Conservation (phyloP, 768 basidiomycete genomes). For the Pleurotus eryngii region DNA sequence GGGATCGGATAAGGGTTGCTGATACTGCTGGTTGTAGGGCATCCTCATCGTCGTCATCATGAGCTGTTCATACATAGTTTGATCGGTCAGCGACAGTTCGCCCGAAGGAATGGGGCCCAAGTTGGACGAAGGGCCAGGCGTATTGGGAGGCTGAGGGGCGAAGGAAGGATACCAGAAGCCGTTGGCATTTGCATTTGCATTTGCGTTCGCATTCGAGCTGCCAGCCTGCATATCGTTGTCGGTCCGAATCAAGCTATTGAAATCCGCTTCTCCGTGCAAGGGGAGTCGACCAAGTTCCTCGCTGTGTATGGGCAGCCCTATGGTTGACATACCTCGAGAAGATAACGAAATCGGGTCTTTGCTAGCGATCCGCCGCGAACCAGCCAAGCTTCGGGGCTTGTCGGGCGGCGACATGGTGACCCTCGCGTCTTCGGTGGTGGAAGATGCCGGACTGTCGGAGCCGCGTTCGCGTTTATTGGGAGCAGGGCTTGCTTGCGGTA, state of each 20-base stretch:
- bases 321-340: constrained; percentile 13
- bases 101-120: not conserved
- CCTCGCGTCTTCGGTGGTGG: constrained; percentile 23
- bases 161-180: not conserved
- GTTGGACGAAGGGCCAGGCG: not conserved
- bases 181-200: not conserved
- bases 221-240: constrained; percentile 19
- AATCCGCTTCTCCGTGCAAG: constrained; percentile 38
- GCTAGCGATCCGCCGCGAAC: constrained; percentile 28
- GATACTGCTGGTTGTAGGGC: constrained; percentile 2
- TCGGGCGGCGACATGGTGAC: constrained; percentile 15
- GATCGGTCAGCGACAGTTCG: not conserved
- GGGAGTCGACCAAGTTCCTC: constrained; percentile 58
- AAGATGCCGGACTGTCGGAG: constrained; percentile 33
- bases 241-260: constrained; percentile 11
- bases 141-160: not conserved
- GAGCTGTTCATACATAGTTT: not conserved
- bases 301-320: constrained; percentile 49
- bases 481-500: constrained; percentile 11
- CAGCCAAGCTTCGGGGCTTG: constrained; percentile 26
- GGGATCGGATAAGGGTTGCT: not conserved
- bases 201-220: not conserved
- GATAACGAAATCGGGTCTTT: constrained; percentile 12
- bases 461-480: constrained; percentile 49
- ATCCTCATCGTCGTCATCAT: not conserved